Evolutionary conservation across 148 eudicot species (phyloP), one percentile per base, ranked within the genome.

Genomic region (Silene uniflora): DNA sequence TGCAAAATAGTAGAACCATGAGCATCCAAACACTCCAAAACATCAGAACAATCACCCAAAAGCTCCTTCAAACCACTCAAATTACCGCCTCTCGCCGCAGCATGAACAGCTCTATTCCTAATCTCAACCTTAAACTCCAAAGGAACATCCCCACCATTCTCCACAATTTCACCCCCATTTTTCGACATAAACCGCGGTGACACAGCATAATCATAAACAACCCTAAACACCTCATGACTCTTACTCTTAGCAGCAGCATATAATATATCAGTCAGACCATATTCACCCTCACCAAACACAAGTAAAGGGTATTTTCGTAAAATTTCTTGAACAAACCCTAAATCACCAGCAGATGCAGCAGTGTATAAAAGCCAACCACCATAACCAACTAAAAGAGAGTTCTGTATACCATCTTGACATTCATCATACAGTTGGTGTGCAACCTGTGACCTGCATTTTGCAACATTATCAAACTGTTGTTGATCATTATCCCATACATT

Each of bases 291-390:
- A 0, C 99, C 99, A 71, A 92, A 95, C 8, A 92, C 99, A 52
- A 95, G 83, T 62, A 91, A 84, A 49, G 99, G 98, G 84, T 89
- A 83, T 64, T 71, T 86, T 8, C 73, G 75, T 21, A 94, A 75
- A 78, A 95, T 66, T 29, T 87, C 80, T 64, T 75, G 68, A 10
- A 95, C 92, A 69, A 95, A 95, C 63, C 69, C 75, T 79, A 89
- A 70, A 76, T 95, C 94, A 0, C 97, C 99, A 25, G 99, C 96
- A 6, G 97, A 95, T 19, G 97, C 92, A 61, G 99, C 98, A 3
- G 97, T 95, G 78, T 95, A 95, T 7, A 95, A 74, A 24, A 95
- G 86, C 99, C 99, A 95, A 5, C 99, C 99, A 24, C 99, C 99
- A 71, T 95, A 95, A 0, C 97, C 98, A 16, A 83, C 78, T 64